Evolutionary conservation across 2,329 filamentous ascomycete genomes (phyloP).

Genomic region (Nigrospora osmanthi): DNA sequence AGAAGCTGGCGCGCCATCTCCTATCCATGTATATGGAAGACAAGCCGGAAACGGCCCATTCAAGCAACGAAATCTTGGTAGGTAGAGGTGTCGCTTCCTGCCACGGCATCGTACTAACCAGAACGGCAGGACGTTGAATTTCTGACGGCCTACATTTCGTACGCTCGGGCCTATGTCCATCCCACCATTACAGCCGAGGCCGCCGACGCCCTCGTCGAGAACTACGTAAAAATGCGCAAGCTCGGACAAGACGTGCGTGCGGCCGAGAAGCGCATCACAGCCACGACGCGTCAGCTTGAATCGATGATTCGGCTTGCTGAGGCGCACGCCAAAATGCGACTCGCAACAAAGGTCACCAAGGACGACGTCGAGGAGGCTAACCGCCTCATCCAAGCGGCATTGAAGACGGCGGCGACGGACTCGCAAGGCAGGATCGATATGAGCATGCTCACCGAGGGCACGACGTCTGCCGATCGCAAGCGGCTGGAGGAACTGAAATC

Average conservation of each 20-base stretch:
- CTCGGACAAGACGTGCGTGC: constrained; percentile 82
- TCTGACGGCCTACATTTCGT: constrained; percentile 93
- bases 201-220: constrained; percentile 72
- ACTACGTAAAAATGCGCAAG: constrained; percentile 92
- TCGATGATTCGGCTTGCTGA: constrained; percentile 97
- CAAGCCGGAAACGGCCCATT: constrained; percentile 73
- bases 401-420: constrained; percentile 97
- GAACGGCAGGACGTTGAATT: constrained; percentile 74
- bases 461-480: constrained; percentile 76
- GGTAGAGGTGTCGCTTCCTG: constrained; percentile 24
- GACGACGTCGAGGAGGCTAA: constrained; percentile 86
- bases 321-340: constrained; percentile 96
- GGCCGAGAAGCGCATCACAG: constrained; percentile 92
- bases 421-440: constrained; percentile 91
- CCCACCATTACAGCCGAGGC: constrained; percentile 75
- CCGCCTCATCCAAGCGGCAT: constrained; percentile 82
- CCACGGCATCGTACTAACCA: constrained; percentile 15
- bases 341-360: constrained; percentile 66
- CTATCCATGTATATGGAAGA: constrained; percentile 97
- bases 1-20: constrained; percentile 82
- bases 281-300: constrained; percentile 92
- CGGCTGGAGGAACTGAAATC: constrained; percentile 78
- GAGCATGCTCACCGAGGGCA: constrained; percentile 91
- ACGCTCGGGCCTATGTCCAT: constrained; percentile 80
- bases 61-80: constrained; percentile 71